Conservation (phyloP, 805 yeast genomes). For the Candida ulmi region DNA sequence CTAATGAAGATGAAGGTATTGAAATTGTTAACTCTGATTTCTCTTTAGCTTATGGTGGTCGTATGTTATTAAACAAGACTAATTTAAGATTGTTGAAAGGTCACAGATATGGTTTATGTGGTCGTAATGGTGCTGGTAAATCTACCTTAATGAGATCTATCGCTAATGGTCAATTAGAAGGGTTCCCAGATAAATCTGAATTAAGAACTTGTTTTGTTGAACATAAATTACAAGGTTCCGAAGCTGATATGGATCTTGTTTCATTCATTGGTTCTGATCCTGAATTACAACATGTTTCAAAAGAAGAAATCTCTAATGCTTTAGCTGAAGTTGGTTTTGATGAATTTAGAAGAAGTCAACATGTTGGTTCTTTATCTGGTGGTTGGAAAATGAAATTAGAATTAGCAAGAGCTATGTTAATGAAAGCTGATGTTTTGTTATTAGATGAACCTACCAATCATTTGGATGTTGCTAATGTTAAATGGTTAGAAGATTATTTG, state of each 20-base stretch:
- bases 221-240: conserved; percentile 93
- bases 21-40: conserved; percentile 92
- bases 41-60: conserved; percentile 94
- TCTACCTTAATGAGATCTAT: conserved; percentile 96
- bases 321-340: conserved; percentile 85
- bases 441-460: conserved; percentile 98
- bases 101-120: conserved; percentile 96
- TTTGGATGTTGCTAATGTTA: conserved; percentile 88
- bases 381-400: conserved; percentile 54
- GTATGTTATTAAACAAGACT: conserved; percentile 94
- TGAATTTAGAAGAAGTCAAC: conserved; percentile 81
- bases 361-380: conserved; percentile 93
- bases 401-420: conserved; percentile 91
- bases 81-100: conserved; percentile 84
- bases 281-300: conserved; percentile 59
- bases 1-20: conserved; percentile 71
- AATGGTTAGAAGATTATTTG: conserved; percentile 90
- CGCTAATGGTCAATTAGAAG: conserved; percentile 94
- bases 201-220: conserved; percentile 94
- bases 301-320: conserved; percentile 69
- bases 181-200: conserved; percentile 87
- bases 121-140: conserved; percentile 98
- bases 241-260: conserved; percentile 85
- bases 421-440: conserved; percentile 87
- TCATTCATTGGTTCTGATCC: conserved; percentile 86